These are phyloP conservation scores for Leishmania tropica DNA, from an alignment of 208 protist species.

Conservation along the genomic window DNA sequence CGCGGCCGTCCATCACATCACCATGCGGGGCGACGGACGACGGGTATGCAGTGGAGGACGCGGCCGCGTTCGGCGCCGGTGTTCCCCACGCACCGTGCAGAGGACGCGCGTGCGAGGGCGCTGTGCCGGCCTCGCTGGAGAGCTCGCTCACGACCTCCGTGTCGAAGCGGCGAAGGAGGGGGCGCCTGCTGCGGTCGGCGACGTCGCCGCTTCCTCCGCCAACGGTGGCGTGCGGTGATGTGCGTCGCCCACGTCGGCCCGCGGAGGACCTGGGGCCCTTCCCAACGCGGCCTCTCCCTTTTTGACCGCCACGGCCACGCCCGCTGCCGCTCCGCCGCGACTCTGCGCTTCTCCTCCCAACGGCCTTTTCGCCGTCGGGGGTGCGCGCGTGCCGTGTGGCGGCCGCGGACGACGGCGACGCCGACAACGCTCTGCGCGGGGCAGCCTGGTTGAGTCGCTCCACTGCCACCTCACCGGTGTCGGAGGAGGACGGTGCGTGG, in stretches of 20 bases:
- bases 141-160: slow-evolving; percentile 20
- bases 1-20: not conserved
- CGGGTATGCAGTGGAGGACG: not conserved
- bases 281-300: not conserved
- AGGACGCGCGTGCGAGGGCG: not conserved
- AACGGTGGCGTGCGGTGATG: not conserved
- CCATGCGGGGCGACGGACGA: not conserved
- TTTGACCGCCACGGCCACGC: not conserved
- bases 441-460: slow-evolving; percentile 2
- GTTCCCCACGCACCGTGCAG: not conserved
- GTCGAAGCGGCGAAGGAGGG: slow-evolving; percentile 14
- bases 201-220: not conserved
- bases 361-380: not conserved
- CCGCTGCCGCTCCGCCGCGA: not conserved
- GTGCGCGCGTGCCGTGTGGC: not conserved
- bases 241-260: not conserved
- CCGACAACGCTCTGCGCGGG: not conserved
- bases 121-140: slow-evolving; percentile 6
- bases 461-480: not conserved
- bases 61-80: not conserved
- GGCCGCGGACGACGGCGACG: not conserved
- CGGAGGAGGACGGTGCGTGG: not conserved
- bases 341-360: not conserved
- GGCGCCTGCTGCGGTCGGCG: not conserved
- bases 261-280: not conserved